Evolutionary conservation across 495 filamentous ascomycete genomes (phyloP).

Genomic region (Talaromyces liani): DNA sequence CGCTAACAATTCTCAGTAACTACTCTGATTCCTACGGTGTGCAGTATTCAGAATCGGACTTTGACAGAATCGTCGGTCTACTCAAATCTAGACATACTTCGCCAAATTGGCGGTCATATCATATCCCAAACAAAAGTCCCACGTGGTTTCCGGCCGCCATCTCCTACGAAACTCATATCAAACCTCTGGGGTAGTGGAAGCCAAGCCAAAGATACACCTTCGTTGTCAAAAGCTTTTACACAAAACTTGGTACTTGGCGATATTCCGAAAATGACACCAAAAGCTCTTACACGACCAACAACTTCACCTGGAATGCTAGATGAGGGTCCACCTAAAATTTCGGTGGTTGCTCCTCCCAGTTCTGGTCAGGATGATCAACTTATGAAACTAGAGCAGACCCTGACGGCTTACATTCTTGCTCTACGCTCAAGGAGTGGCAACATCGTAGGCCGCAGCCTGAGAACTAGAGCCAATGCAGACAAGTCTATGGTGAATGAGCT

Average conservation of each 20-base stretch:
- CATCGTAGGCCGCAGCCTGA: constrained; percentile 67
- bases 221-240: constrained; percentile 28
- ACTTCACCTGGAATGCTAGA: constrained; percentile 31
- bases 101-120: constrained; percentile 55
- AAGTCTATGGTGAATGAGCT: constrained; percentile 79
- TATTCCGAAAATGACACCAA: constrained; percentile 26
- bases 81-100: constrained; percentile 61
- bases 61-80: constrained; percentile 48
- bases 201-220: constrained; percentile 26
- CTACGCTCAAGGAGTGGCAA: constrained; percentile 78
- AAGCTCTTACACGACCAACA: constrained; percentile 23
- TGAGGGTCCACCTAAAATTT: constrained; percentile 26
- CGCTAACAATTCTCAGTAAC: constrained; percentile 35
- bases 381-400: constrained; percentile 73
- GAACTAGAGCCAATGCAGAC: constrained; percentile 62
- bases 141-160: constrained; percentile 59
- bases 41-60: constrained; percentile 57
- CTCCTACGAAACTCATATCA: constrained; percentile 85
- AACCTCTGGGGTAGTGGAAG: constrained; percentile 60
- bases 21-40: constrained; percentile 60
- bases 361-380: constrained; percentile 41
- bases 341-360: constrained; percentile 20
- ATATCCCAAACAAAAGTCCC: constrained; percentile 49
- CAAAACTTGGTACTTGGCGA: constrained; percentile 31
- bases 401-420: constrained; percentile 74